These are phyloP conservation scores for Sisymbrium altissimum DNA, from an alignment of 345 rosid genomes.

Conservation along the genomic window DNA sequence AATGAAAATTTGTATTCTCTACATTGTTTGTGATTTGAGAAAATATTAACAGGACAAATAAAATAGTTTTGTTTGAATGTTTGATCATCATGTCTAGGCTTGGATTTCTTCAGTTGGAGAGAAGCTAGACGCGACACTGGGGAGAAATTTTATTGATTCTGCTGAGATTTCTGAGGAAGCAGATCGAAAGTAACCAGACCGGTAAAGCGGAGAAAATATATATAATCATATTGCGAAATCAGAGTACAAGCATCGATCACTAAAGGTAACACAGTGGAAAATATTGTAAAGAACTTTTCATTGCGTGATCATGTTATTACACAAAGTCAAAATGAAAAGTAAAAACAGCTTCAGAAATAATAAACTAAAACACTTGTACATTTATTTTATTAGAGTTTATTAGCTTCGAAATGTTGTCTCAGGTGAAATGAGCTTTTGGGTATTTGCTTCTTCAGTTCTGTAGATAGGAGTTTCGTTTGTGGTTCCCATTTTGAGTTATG, in stretches of 20 bases:
- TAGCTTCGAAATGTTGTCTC: background rate
- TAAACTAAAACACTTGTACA: background rate
- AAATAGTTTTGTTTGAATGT: background rate
- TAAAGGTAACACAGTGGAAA: constrained; percentile 3
- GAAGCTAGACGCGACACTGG: constrained; percentile 71
- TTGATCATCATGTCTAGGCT: constrained; percentile 43
- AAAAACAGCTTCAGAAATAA: constrained; percentile 9
- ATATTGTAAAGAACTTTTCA: background rate
- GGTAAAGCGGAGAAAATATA: background rate
- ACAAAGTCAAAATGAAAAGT: constrained; percentile 3
- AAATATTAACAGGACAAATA: background rate
- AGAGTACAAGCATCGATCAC: background rate
- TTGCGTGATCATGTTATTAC: constrained; percentile 3
- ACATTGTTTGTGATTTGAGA: background rate
- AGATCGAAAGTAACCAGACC: background rate
- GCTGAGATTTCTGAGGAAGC: background rate
- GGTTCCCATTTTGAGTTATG: constrained; percentile 20
- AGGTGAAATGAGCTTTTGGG: background rate
- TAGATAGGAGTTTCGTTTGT: constrained; percentile 13
- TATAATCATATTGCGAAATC: background rate
- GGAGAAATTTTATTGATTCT: constrained; percentile 36
- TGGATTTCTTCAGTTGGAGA: constrained; percentile 85
- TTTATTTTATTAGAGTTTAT: constrained; percentile 8
- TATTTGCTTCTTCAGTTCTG: constrained; percentile 1
- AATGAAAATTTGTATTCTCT: background rate